Base-by-base conservation (phyloP, 2,329 filamentous ascomycete species). In the Juglanconis oblonga region DNA sequence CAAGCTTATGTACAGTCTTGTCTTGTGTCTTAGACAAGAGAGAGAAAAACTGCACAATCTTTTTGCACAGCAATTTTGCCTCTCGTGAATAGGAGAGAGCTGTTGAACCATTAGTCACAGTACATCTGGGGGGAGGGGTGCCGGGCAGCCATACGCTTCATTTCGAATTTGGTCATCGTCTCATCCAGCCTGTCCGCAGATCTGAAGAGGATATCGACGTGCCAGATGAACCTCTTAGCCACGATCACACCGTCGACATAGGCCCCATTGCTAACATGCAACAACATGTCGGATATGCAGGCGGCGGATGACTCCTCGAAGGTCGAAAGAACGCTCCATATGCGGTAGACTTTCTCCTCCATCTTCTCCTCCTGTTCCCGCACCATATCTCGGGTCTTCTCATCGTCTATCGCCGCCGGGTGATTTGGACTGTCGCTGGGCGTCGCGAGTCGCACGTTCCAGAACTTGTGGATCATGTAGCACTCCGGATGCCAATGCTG, bases 401-500 rank as follows among this genome's bases (percentile, higher is more conserved):
- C 72, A 57, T 85, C 81, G 56, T 80, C 77, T 10, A 74, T 71
- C 55, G 81, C 76, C n/a, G 75, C 71, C 24, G 74, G 65, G 13
- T 61, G 65, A 35, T 73, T 76, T 40, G 79, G 70, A 10, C 75
- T 71, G 59, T 87, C 81, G 45, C 82, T 81, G 10, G 84, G 80
- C 32, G 87, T 82, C 10, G 87, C 86, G 42, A 99, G 80, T 55
- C 95, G 88, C 62, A 99, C 95, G 72, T 98, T 99, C 95, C 95
- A 99, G 76, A 98, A 99, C 71, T 99, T 99, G 78, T 99, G 95
- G 64, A 99, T 99, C 95, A 99, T 99, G 76, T 99, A 99, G 75
- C 95, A 99, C 76, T 99, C 95, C 2, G 95, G 95, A 72, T 99
- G 95, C 95, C 95, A 99, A 73, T 99, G 95, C 71, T 99, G 95